These are phyloP conservation scores for Russula virescens DNA, from an alignment of 768 basidiomycete species.

Conservation along the genomic window DNA sequence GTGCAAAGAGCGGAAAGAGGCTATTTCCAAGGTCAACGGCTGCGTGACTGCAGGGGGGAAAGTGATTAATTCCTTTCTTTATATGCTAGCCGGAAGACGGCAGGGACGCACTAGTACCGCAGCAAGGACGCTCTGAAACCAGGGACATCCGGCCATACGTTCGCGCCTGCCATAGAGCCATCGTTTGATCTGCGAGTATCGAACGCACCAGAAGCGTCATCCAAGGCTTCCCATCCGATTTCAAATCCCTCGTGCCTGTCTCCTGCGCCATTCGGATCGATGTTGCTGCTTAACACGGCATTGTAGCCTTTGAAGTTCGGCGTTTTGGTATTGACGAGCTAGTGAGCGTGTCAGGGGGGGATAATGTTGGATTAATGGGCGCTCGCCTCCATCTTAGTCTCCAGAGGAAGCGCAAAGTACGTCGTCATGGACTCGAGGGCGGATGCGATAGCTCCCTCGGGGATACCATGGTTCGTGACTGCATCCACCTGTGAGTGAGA, in stretches of 20 bases:
- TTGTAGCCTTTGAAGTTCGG: constrained; percentile 76
- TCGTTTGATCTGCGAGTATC: constrained; percentile 34
- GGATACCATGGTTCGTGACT: constrained; percentile 77
- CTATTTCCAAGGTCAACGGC: constrained; percentile 47
- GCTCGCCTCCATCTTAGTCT: constrained; percentile 59
- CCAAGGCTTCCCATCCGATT: constrained; percentile 62
- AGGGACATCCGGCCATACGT: constrained; percentile 70
- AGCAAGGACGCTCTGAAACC: constrained; percentile 56
- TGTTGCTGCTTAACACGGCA: constrained; percentile 65
- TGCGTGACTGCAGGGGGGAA: constrained; percentile 44
- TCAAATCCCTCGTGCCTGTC: constrained; percentile 92
- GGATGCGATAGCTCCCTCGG: constrained; percentile 41
- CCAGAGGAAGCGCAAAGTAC: constrained; percentile 63
- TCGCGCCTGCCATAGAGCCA: constrained; percentile 62
- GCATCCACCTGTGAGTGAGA: constrained; percentile 5
- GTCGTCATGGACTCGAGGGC: constrained; percentile 45
- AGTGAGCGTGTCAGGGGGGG: neutral
- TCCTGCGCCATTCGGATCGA: constrained; percentile 68
- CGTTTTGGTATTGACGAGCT: constrained; percentile 66
- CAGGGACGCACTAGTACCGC: constrained; percentile 56
- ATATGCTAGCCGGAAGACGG: too few species aligned
- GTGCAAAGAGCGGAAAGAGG: constrained; percentile 65
- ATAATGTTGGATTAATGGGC: neutral
- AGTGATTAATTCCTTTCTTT: too few species aligned
- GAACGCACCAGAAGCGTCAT: constrained; percentile 24